phyloP scores from a whole-genome alignment of 306 rosid species.

The Rubus parviflorus region DNA sequence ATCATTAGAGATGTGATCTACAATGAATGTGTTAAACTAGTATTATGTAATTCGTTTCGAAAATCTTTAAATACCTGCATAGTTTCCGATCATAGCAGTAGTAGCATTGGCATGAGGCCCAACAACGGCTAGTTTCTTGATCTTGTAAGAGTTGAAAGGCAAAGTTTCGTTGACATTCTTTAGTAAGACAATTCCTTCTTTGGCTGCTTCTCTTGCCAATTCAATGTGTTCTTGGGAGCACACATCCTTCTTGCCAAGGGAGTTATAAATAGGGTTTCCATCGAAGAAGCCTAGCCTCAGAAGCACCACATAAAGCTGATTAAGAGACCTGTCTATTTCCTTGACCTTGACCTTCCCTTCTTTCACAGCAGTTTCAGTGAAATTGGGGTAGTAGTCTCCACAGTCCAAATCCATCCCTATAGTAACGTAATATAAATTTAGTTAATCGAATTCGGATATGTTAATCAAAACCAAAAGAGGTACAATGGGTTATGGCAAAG shows the following conservation, averaged over 20 bases:
- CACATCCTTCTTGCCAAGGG: slow-evolving; percentile 17
- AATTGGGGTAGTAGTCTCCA: slow-evolving; percentile 9
- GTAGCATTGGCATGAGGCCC: slow-evolving; percentile 40
- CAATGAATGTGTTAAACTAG: neutral
- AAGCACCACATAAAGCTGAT: slow-evolving; percentile 16
- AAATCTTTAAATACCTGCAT: slow-evolving; percentile 18
- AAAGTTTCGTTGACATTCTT: slow-evolving; percentile 19
- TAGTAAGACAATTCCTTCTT: slow-evolving; percentile 27
- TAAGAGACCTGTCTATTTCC: slow-evolving; percentile 22
- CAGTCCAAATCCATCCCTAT: slow-evolving; percentile 29
- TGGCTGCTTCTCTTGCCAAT: slow-evolving; percentile 29
- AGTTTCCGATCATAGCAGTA: slow-evolving; percentile 26
- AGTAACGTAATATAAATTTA: neutral
- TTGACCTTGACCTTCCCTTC: slow-evolving; percentile 17
- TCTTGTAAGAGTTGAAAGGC: neutral
- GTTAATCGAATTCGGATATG: neutral
- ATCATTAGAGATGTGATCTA: neutral
- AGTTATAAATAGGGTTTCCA: slow-evolving; percentile 9
- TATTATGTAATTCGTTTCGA: neutral
- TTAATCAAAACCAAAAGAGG: neutral
- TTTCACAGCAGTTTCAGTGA: slow-evolving; percentile 5
- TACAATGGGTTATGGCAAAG: neutral
- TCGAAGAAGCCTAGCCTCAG: slow-evolving; percentile 31
- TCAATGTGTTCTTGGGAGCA: slow-evolving; percentile 21
- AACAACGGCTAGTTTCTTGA: slow-evolving; percentile 11